A percentile compares a stretch with the other conserved stretches of the same genome.
These are phyloP conservation scores for Cyclocybe cylindracea DNA, from an alignment of 768 basidiomycete species.

Conservation along the genomic window DNA sequence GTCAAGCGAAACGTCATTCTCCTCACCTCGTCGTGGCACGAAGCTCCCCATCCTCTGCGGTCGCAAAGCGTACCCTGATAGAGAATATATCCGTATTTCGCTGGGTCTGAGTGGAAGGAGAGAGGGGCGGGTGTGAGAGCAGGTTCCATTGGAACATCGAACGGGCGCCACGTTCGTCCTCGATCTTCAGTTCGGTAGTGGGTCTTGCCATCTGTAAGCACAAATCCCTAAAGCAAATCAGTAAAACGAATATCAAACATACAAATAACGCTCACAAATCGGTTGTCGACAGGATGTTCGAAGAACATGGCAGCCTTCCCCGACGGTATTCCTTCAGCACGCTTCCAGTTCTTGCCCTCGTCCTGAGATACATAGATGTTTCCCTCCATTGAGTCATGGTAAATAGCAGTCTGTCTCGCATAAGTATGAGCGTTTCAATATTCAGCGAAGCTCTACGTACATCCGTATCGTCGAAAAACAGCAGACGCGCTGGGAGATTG, in stretches of 20 bases:
- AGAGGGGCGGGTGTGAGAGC: conserved; percentile 65
- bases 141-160: conserved; percentile 64
- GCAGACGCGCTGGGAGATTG: conserved; percentile 73
- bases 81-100: conserved; percentile 72
- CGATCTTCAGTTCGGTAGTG: conserved; percentile 91
- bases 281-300: conserved; percentile 84
- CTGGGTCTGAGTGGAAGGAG: conserved; percentile 82
- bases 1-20: background rate
- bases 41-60: conserved; percentile 46
- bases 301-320: conserved; percentile 73
- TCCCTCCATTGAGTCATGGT: conserved; percentile 72
- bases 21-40: conserved; percentile 76
- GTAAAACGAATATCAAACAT: background rate
- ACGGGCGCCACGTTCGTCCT: conserved; percentile 85
- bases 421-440: conserved; percentile 8
- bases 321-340: conserved; percentile 48
- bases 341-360: conserved; percentile 77
- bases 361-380: conserved; percentile 79
- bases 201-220: conserved; percentile 67
- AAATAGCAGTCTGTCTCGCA: conserved; percentile 55
- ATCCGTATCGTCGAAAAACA: conserved; percentile 92
- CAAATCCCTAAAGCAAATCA: conserved; percentile 67
- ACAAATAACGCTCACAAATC: conserved; percentile 50
- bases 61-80: conserved; percentile 78
- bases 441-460: conserved; percentile 38